These are phyloP conservation scores for Clonostachys byssicola DNA, from an alignment of 2,329 filamentous ascomycete genomes.

Conservation along the genomic window DNA sequence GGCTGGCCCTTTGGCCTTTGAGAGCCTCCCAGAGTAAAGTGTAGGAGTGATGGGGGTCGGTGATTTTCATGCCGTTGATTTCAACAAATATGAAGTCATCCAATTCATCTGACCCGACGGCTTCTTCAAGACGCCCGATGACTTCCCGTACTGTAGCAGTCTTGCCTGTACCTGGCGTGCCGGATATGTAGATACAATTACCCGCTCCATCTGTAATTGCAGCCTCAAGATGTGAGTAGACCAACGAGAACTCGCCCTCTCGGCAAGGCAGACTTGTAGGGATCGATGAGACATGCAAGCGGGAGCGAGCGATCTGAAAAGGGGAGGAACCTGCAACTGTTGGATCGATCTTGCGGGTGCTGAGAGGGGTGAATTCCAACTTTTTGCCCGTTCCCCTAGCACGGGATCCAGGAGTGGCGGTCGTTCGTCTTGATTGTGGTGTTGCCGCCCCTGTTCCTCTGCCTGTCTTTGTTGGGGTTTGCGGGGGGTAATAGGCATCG, in stretches of 20 bases:
- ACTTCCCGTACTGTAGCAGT: slow-evolving; percentile 97
- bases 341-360: slow-evolving; percentile 78
- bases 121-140: slow-evolving; percentile 81
- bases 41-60: slow-evolving; percentile 95
- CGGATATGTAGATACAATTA: slow-evolving; percentile 97
- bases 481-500: slow-evolving; percentile 22
- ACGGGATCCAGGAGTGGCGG: slow-evolving; percentile 23
- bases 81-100: slow-evolving; percentile 99
- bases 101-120: slow-evolving; percentile 83
- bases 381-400: slow-evolving; percentile 51
- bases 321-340: slow-evolving; percentile 74
- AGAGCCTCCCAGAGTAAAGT: slow-evolving; percentile 93
- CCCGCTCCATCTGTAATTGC: slow-evolving; percentile 92
- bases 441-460: slow-evolving; percentile 15
- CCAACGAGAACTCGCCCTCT: slow-evolving; percentile 84
- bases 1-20: slow-evolving; percentile 87
- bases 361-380: slow-evolving; percentile 92
- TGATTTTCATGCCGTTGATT: slow-evolving; percentile 99
- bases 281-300: slow-evolving; percentile 90
- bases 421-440: slow-evolving; percentile 20
- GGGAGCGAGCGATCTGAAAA: slow-evolving; percentile 84
- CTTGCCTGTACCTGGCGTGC: slow-evolving; percentile 96
- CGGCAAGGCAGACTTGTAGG: slow-evolving; percentile 86
- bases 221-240: slow-evolving; percentile 90
- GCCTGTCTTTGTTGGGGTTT: slow-evolving; percentile 29